These are phyloP conservation scores for Rubroboletus satanas DNA, from an alignment of 768 basidiomycete species.

Conservation along the genomic window DNA sequence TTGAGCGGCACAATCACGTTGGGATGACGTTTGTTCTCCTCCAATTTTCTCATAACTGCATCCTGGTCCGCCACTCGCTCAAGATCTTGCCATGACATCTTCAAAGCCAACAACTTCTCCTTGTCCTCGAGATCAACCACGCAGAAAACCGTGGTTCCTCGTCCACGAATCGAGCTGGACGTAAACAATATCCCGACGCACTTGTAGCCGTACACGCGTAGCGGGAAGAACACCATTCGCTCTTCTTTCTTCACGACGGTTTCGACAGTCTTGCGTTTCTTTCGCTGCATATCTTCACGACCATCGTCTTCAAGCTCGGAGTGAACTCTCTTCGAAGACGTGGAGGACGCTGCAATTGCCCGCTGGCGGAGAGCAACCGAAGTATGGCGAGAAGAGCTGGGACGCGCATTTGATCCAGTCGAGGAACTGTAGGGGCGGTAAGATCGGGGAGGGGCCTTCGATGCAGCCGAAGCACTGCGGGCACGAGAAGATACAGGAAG, in stretches of 20 bases:
- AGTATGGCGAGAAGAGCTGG: neutral
- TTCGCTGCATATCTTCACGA: neutral
- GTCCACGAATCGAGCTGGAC: slow-evolving; percentile 10
- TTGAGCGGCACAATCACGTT: neutral
- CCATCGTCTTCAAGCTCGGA: neutral
- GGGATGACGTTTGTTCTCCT: neutral
- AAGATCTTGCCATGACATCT: slow-evolving; percentile 12
- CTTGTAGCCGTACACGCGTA: neutral
- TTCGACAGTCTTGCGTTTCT: neutral
- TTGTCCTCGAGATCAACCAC: neutral
- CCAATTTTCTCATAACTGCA: neutral
- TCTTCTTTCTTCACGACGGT: neutral
- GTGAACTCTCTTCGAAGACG: neutral
- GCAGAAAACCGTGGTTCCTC: slow-evolving; percentile 7
- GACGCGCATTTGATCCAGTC: neutral
- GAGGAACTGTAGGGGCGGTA: neutral
- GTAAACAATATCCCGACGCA: slow-evolving; percentile 9
- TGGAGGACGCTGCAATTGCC: neutral
- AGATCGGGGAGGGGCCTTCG: neutral
- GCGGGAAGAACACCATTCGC: neutral
- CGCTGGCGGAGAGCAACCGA: neutral
- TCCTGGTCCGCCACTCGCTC: neutral
- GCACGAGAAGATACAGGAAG: neutral
- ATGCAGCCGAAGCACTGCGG: neutral
- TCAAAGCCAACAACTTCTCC: neutral